These are phyloP conservation scores for Claviceps digitariae DNA, from an alignment of 2,329 filamentous ascomycete species.

Conservation along the genomic window DNA sequence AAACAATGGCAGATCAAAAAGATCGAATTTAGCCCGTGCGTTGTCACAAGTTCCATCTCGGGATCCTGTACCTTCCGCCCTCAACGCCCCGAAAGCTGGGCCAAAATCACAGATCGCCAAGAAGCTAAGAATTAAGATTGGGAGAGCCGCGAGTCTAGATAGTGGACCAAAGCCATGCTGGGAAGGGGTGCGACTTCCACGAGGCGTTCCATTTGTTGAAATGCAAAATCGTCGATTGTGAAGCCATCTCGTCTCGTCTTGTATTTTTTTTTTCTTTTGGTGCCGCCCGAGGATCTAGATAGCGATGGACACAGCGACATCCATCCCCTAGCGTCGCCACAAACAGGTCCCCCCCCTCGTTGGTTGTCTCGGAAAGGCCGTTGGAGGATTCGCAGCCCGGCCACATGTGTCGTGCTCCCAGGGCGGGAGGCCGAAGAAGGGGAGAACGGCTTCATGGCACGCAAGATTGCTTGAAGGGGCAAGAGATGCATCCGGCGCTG, in stretches of 20 bases:
- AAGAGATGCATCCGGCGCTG: not conserved
- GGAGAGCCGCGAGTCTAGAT: not conserved
- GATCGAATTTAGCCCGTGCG: slow-evolving; percentile 7
- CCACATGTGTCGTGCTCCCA: not conserved
- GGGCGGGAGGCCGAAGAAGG: not conserved
- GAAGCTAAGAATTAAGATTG: not conserved
- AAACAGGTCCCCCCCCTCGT: not conserved
- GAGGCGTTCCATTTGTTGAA: not conserved
- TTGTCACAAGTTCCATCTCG: not conserved
- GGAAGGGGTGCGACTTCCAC: not conserved
- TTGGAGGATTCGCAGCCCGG: not conserved
- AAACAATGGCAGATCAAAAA: slow-evolving; percentile 13
- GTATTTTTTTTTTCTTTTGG: not conserved
- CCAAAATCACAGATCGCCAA: not conserved
- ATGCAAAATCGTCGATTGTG: not conserved
- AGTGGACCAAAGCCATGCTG: not conserved
- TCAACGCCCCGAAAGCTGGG: not conserved
- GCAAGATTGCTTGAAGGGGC: not conserved
- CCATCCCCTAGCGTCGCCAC: not conserved
- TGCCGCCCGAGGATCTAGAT: not conserved
- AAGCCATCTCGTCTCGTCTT: not conserved
- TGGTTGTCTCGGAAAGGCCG: slow-evolving; percentile 2
- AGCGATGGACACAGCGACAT: not conserved
- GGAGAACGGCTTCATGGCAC: not conserved
- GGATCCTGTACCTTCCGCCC: not conserved